phyloP scores from a whole-genome alignment of 2,329 filamentous ascomycete species.

The Exophiala calicioides region DNA sequence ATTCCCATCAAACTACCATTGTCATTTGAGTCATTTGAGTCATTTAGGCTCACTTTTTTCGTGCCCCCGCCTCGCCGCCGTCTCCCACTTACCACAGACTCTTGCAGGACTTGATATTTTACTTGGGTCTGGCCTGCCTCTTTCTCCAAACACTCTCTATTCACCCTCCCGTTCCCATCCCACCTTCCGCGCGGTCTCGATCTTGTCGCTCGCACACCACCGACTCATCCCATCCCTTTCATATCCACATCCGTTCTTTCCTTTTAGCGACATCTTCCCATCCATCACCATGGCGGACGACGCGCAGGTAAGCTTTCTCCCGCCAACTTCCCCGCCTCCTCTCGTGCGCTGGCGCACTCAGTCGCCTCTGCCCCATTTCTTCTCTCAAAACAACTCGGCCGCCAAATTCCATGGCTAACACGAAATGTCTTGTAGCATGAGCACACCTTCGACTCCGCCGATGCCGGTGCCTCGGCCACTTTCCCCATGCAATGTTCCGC shows the following conservation, averaged over 20 bases:
- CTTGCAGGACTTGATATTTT: constrained; percentile 25
- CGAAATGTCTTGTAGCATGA: constrained; percentile 57
- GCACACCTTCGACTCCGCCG: constrained; percentile 84
- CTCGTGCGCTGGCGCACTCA: constrained; percentile 29
- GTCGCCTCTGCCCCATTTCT: constrained; percentile 33
- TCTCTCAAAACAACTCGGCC: constrained; percentile 27
- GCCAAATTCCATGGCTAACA: constrained; percentile 23
- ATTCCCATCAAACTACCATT: neutral
- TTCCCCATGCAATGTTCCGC: constrained; percentile 99
- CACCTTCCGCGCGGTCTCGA: too few species aligned
- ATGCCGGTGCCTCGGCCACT: constrained; percentile 92
- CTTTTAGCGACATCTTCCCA: constrained; percentile 27
- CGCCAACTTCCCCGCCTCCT: constrained; percentile 29
- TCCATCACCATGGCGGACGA: constrained; percentile 65
- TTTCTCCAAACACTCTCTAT: constrained; percentile 17
- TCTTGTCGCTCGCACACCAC: constrained; percentile 22
- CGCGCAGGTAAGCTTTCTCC: constrained; percentile 58
- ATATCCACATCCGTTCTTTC: constrained; percentile 28
- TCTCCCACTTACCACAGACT: constrained; percentile 7
- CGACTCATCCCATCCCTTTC: constrained; percentile 24
- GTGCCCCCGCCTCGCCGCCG: constrained; percentile 6
- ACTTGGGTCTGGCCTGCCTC: constrained; percentile 21
- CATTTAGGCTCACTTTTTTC: neutral
- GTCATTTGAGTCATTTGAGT: constrained; percentile 9
- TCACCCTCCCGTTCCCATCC: constrained; percentile 32